These are phyloP conservation scores for Flaveria robusta DNA, from an alignment of 129 eudicot species.

Conservation along the genomic window DNA sequence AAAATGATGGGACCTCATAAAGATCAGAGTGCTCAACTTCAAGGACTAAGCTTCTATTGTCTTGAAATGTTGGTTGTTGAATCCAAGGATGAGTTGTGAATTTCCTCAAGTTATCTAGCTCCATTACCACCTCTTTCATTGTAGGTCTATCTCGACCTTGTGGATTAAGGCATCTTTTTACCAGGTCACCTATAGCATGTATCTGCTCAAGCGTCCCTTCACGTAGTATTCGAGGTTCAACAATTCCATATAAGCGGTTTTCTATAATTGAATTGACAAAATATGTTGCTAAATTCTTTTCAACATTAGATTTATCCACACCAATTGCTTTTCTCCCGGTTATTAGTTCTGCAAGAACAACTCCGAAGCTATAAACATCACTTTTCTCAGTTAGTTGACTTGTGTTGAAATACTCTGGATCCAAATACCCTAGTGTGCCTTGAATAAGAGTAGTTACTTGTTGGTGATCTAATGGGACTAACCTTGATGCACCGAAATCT, in stretches of 20 bases:
- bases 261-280: not conserved
- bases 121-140: not conserved
- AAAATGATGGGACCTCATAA: not conserved
- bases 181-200: not conserved
- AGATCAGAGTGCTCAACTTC: not conserved
- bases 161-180: not conserved
- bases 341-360: not conserved
- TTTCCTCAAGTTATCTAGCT: not conserved
- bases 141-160: not conserved
- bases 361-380: not conserved
- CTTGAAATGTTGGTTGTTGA: conserved; percentile 2
- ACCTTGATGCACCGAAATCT: conserved; percentile 8
- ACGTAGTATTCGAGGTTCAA: not conserved
- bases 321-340: not conserved
- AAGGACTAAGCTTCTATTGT: not conserved
- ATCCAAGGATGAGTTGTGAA: not conserved
- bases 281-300: conserved; percentile 10
- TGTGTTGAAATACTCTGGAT: conserved; percentile 1
- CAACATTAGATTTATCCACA: not conserved
- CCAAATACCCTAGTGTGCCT: conserved; percentile 7
- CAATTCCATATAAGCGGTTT: not conserved
- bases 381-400: not conserved
- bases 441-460: conserved; percentile 3
- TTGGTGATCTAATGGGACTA: not conserved
- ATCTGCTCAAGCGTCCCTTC: not conserved